These are phyloP conservation scores for Sonneratia alba DNA, from an alignment of 345 rosid species.

Conservation along the genomic window DNA sequence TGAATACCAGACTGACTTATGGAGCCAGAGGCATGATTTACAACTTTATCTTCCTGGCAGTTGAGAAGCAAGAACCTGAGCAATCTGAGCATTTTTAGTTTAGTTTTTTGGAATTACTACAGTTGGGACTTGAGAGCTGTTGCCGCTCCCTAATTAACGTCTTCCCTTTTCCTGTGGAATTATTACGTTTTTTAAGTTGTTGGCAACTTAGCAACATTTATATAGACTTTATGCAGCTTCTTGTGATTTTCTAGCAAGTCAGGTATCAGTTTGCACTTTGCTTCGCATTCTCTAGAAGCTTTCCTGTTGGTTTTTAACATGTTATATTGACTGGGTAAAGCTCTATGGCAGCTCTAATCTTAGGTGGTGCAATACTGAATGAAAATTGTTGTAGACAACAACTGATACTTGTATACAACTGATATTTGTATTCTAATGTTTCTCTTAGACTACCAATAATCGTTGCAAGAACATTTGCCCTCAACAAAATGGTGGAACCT, in stretches of 20 bases:
- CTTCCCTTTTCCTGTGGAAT: not conserved
- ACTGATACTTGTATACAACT: not conserved
- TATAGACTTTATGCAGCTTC: constrained; percentile 2
- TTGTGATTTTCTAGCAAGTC: not conserved
- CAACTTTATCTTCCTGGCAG: not conserved
- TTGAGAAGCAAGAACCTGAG: not conserved
- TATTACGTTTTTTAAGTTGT: not conserved
- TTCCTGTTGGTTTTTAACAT: no score
- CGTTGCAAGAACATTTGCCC: constrained; percentile 33
- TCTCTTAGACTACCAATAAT: constrained; percentile 20
- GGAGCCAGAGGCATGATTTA: not conserved
- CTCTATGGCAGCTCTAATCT: not conserved
- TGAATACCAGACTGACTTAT: constrained; percentile 16
- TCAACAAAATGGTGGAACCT: constrained; percentile 32
- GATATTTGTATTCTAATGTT: not conserved
- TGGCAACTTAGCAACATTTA: not conserved
- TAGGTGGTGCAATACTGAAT: no score
- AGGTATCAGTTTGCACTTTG: not conserved
- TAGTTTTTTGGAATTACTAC: not conserved
- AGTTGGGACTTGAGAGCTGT: not conserved
- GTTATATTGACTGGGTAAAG: not conserved
- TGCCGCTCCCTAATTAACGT: not conserved
- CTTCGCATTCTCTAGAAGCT: no score
- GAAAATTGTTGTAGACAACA: not conserved
- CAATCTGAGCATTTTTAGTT: not conserved